Base-by-base conservation (phyloP, 805 yeast species). In the Saturnispora bothae region DNA sequence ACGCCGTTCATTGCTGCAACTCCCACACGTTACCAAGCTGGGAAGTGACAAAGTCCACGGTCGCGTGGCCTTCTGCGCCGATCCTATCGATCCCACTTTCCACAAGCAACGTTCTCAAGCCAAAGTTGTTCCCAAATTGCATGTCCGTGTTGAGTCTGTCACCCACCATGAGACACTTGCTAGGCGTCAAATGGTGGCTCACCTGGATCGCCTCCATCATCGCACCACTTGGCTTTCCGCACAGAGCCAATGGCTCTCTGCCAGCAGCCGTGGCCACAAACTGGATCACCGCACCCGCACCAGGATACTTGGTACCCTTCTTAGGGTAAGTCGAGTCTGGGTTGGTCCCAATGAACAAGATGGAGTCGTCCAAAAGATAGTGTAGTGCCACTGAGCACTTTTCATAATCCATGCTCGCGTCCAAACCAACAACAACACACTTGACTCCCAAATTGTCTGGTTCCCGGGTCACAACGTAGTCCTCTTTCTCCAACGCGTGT, bases 111-210 rank as follows among this genome's bases (percentile, higher is more conserved):
- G 97, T 88, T 39, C 79, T 86, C 31, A 92, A 67, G 1, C 92
- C 92, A 38, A 95, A 95, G 42, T 77, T 78, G 40, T 73, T 67
- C 31, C 97, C 98, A 58, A 92, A 92, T 53, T 71, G 73, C 78
- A 92, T 89, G 52, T 92, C 98, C 0, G 98, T 92, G 57, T 92
- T 89, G 42, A 92, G 66, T 47, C 98, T 69, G 56, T 92, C 98
- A 16, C 98, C 98, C 41, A 92, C 74, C 97, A 92, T 92, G 47
- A 89, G 69, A 10, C 94, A 78, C 41, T 73, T 68, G 3, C 61
- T 46, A 37, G 75, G 72, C 37, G 76, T 76, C 25, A 75, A 63
- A 15, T 70, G 58, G 41, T 73, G 69, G 26, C 76, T 75, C 3
- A 82, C 82, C 44, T 78, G 73, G 54, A 92, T 83, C 16, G 94